Conservation (phyloP, 2,329 filamentous ascomycete species). For the Pseudocercospora cruenta region DNA sequence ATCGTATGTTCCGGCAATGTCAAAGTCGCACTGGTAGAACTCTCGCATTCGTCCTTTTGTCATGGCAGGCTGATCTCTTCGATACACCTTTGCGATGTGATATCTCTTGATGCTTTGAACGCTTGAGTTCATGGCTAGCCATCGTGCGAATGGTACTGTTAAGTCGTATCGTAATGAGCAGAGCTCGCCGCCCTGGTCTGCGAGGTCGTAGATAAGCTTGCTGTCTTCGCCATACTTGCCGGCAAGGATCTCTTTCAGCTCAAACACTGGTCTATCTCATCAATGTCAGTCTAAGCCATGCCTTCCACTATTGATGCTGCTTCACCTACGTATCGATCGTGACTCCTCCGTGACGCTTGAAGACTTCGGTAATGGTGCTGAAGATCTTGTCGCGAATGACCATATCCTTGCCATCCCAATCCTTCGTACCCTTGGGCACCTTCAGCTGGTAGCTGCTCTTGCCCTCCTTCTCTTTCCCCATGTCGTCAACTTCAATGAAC, state of each 20-base stretch:
- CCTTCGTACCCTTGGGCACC: constrained; percentile 87
- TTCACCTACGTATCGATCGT: constrained; percentile 72
- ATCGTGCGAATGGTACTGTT: constrained; percentile 88
- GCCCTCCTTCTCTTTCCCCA: constrained; percentile 51
- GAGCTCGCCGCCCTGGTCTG: constrained; percentile 84
- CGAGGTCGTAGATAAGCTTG: constrained; percentile 87
- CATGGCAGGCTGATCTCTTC: constrained; percentile 80
- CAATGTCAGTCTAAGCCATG: constrained; percentile 15
- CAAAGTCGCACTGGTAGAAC: constrained; percentile 97
- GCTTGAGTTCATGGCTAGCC: constrained; percentile 86
- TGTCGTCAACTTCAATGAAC: constrained; percentile 38
- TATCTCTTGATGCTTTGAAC: constrained; percentile 88
- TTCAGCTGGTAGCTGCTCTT: constrained; percentile 66
- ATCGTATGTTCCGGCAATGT: constrained; percentile 87
- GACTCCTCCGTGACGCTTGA: constrained; percentile 80
- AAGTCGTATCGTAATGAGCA: constrained; percentile 85
- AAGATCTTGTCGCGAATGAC: constrained; percentile 82
- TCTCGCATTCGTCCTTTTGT: constrained; percentile 92
- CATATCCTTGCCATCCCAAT: constrained; percentile 80
- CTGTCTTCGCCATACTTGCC: constrained; percentile 93
- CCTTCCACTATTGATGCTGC: constrained; percentile 5
- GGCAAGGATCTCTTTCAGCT: constrained; percentile 81
- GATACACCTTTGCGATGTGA: constrained; percentile 91
- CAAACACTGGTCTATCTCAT: constrained; percentile 67
- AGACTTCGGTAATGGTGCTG: constrained; percentile 72